These are phyloP conservation scores for Didymella sp. DNA, from an alignment of 2,329 filamentous ascomycete genomes.

Conservation along the genomic window DNA sequence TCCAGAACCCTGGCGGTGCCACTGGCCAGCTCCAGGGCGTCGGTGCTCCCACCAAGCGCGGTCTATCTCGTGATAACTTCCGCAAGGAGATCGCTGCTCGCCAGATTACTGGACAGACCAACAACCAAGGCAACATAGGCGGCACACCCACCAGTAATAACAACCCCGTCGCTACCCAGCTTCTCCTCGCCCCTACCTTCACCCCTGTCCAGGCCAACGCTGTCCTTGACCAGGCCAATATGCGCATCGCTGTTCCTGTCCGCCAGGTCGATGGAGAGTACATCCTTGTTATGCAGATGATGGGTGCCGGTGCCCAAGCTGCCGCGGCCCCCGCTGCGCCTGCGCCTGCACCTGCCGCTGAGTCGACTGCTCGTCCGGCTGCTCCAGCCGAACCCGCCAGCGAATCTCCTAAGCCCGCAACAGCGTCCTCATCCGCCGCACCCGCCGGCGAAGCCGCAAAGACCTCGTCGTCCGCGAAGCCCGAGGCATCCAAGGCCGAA, in stretches of 20 bases:
- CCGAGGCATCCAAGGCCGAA: conserved; percentile 14
- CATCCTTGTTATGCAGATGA: conserved; percentile 45
- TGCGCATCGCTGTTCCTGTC: conserved; percentile 46
- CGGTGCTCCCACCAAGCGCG: conserved; percentile 29
- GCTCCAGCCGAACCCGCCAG: neutral
- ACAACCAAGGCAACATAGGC: conserved; percentile 19
- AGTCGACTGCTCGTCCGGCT: conserved; percentile 5
- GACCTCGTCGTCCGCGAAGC: conserved; percentile 20
- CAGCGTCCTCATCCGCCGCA: neutral
- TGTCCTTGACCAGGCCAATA: conserved; percentile 46
- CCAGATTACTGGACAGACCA: conserved; percentile 18
- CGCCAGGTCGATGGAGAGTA: conserved; percentile 47
- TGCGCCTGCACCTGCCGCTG: neutral
- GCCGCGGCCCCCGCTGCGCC: conserved; percentile 13
- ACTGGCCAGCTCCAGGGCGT: conserved; percentile 39
- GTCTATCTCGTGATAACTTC: conserved; percentile 33
- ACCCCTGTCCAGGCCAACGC: conserved; percentile 45
- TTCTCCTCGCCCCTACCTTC: conserved; percentile 48
- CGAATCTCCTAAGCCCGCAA: neutral
- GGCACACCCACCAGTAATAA: conserved; percentile 40
- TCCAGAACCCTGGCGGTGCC: conserved; percentile 48
- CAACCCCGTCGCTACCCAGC: conserved; percentile 45
- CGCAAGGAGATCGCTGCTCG: conserved; percentile 33
- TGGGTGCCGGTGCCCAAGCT: conserved; percentile 24
- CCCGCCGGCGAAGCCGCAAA: conserved; percentile 15